Conservation (phyloP, 495 filamentous ascomycete species). For the Haplographium delicatum region DNA sequence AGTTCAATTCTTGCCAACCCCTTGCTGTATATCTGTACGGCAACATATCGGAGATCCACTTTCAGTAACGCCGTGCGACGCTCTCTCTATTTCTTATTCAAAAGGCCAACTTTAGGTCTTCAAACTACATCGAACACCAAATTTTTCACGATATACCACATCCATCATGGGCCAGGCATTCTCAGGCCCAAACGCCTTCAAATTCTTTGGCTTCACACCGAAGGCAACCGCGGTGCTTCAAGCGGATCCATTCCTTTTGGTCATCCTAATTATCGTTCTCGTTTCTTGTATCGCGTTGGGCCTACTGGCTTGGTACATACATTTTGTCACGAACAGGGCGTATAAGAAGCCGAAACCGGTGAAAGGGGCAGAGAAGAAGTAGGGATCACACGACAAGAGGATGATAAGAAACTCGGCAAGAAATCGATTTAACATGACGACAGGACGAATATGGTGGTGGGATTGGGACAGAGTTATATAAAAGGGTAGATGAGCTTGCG, state of each 20-base stretch:
- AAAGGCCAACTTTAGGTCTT: too few species aligned
- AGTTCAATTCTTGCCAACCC: too few species aligned
- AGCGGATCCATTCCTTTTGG: conserved; percentile 18
- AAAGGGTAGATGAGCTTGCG: background rate
- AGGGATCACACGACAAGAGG: background rate
- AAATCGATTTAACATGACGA: background rate
- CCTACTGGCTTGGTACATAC: conserved; percentile 19
- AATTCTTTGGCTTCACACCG: conserved; percentile 25
- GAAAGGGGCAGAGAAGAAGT: conserved; percentile 18
- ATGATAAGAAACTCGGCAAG: background rate
- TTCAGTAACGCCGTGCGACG: too few species aligned
- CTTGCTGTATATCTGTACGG: too few species aligned
- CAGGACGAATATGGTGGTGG: background rate
- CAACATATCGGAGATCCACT: too few species aligned
- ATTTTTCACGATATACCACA: too few species aligned
- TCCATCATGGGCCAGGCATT: conserved; percentile 25
- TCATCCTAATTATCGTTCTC: conserved; percentile 15
- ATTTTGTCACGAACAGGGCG: conserved; percentile 20
- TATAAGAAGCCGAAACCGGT: conserved; percentile 22
- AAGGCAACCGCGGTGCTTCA: conserved; percentile 22
- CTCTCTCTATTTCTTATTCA: too few species aligned
- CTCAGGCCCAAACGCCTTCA: conserved; percentile 26
- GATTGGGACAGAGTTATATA: too few species aligned
- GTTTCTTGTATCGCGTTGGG: conserved; percentile 1
- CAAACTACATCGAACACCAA: background rate